phyloP scores from a whole-genome alignment of 1,139 yeast species.

The Arxiozyma heterogenica region DNA sequence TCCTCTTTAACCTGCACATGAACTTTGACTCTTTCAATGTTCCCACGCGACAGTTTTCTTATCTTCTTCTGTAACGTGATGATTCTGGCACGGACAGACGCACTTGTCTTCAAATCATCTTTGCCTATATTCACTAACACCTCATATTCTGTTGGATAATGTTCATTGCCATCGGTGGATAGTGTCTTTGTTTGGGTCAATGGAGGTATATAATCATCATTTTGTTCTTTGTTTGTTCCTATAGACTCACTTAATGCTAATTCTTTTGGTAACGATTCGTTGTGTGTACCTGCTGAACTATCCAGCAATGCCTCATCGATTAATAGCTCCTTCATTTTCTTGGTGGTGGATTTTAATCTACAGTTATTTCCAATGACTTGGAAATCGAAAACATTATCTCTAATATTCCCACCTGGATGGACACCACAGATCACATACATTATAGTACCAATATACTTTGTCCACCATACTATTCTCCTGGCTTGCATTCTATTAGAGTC shows the following conservation, averaged over 20 bases:
- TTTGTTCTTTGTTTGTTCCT: conserved; percentile 8
- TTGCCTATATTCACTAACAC: conserved; percentile 41
- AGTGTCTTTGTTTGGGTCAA: neutral
- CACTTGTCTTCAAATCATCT: conserved; percentile 45
- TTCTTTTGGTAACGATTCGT: neutral
- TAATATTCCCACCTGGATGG: conserved; percentile 63
- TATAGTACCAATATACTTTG: conserved; percentile 53
- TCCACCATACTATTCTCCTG: conserved; percentile 50
- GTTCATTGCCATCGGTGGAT: neutral
- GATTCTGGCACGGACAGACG: conserved; percentile 46
- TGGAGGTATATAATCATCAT: neutral
- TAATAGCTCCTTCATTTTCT: conserved; percentile 18
- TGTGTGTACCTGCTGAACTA: neutral
- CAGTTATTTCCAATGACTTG: conserved; percentile 25
- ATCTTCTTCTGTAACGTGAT: conserved; percentile 43
- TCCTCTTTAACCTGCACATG: conserved; percentile 27
- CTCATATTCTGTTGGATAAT: conserved; percentile 28
- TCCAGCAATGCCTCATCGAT: conserved; percentile 18
- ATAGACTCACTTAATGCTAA: neutral
- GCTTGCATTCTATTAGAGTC: conserved; percentile 39
- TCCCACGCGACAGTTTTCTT: conserved; percentile 40
- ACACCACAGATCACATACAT: conserved; percentile 69
- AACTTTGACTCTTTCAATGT: conserved; percentile 35
- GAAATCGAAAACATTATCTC: conserved; percentile 44
- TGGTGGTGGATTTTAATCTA: conserved; percentile 5